These are phyloP conservation scores for Excoecaria cochinchinensis DNA, from an alignment of 345 rosid species.

Conservation along the genomic window DNA sequence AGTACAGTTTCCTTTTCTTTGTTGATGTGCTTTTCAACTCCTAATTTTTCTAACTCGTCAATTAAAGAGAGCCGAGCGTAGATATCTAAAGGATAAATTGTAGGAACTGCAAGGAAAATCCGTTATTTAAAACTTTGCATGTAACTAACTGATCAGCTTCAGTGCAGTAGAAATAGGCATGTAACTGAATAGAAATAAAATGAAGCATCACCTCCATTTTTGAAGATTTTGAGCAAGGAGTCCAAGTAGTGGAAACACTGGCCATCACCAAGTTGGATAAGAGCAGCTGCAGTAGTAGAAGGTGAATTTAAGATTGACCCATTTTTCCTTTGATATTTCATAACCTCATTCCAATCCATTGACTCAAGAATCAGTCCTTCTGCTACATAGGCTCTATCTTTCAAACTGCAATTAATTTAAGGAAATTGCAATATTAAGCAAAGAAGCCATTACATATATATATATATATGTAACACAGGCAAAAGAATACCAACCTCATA, in stretches of 20 bases:
- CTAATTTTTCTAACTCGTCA: neutral
- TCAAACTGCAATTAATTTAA: too few species aligned
- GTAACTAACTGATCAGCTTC: neutral
- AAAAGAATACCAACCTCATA: neutral
- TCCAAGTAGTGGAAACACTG: neutral
- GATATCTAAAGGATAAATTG: neutral
- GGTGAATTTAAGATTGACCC: slow-evolving; percentile 8
- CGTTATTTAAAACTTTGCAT: neutral
- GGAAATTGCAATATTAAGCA: too few species aligned
- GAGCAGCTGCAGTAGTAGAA: slow-evolving; percentile 9
- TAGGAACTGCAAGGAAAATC: slow-evolving; percentile 1
- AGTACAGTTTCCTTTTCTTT: neutral
- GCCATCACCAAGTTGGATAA: neutral
- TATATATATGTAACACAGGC: too few species aligned
- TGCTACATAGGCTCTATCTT: neutral
- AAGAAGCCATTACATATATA: too few species aligned
- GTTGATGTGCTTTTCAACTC: neutral
- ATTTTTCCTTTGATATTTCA: slow-evolving; percentile 6
- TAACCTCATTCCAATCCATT: slow-evolving; percentile 9
- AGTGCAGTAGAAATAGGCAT: neutral
- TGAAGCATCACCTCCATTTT: neutral
- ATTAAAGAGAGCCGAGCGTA: neutral
- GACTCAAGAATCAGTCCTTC: neutral
- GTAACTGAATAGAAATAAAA: neutral
- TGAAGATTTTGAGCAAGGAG: neutral